Conservation (phyloP, 768 basidiomycete species). For the Tricholoma terreum region DNA sequence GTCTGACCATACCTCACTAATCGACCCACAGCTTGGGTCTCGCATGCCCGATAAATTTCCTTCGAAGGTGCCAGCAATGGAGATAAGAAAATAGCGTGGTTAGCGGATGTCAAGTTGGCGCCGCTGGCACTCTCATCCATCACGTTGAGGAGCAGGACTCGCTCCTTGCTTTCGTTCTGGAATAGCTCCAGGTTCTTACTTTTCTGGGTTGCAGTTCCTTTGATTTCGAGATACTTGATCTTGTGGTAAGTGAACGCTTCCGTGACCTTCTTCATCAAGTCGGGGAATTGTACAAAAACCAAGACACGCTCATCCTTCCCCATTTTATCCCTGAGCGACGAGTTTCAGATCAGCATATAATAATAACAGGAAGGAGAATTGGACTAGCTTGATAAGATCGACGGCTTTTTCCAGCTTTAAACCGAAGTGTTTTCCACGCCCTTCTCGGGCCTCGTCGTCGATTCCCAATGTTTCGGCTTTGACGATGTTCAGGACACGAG, state of each 20-base stretch:
- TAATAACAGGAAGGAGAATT: not conserved
- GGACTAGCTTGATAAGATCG: slow-evolving; percentile 65
- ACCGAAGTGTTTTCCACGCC: slow-evolving; percentile 73
- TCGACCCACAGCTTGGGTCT: slow-evolving; percentile 83
- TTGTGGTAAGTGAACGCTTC: slow-evolving; percentile 73
- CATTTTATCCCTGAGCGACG: slow-evolving; percentile 50
- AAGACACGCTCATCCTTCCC: slow-evolving; percentile 79
- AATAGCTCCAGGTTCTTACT: slow-evolving; percentile 84
- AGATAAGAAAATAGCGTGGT: slow-evolving; percentile 93
- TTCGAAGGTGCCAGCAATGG: slow-evolving; percentile 80
- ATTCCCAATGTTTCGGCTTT: slow-evolving; percentile 74
- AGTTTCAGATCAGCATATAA: slow-evolving; percentile 5
- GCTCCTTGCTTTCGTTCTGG: slow-evolving; percentile 75
- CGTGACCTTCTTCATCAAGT: slow-evolving; percentile 87
- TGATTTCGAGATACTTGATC: slow-evolving; percentile 78
- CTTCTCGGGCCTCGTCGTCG: slow-evolving; percentile 73
- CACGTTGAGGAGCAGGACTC: slow-evolving; percentile 84
- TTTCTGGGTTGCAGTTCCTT: slow-evolving; percentile 70
- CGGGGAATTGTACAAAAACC: slow-evolving; percentile 95
- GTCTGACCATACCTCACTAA: slow-evolving; percentile 80
- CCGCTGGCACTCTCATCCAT: slow-evolving; percentile 96
- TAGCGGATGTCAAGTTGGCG: slow-evolving; percentile 89
- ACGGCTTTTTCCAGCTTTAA: slow-evolving; percentile 80
- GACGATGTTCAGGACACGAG: slow-evolving; percentile 80
- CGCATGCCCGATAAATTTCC: slow-evolving; percentile 81